Percentiles rank a stretch among this genome's conserved stretches.
These are phyloP conservation scores for Pelagophyceae sp. DNA, from an alignment of 352 stramenopile species.

Conservation along the genomic window DNA sequence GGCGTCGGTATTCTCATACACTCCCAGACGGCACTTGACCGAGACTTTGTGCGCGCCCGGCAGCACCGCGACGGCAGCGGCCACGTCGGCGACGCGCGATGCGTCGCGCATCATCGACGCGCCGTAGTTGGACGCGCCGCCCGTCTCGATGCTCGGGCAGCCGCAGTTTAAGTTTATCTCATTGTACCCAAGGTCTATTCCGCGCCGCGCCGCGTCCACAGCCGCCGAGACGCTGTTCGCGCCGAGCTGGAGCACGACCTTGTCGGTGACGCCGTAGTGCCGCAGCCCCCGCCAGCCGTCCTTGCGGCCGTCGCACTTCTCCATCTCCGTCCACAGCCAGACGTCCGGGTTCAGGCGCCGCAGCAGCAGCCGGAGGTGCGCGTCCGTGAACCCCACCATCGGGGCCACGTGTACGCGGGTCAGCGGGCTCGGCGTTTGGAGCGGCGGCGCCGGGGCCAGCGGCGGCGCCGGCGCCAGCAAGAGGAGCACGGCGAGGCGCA, in stretches of 20 bases:
- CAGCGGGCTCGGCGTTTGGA: constrained; percentile 75
- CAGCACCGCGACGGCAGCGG: too few species aligned
- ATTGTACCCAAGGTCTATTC: too few species aligned
- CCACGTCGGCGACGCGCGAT: background rate
- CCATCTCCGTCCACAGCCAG: background rate
- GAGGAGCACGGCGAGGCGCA: background rate
- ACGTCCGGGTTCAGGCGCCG: background rate
- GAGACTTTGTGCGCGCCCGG: background rate
- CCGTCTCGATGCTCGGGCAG: background rate
- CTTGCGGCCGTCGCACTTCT: background rate
- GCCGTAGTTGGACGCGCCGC: background rate
- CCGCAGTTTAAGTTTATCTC: background rate
- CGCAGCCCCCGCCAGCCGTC: too few species aligned
- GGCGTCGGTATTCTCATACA: background rate
- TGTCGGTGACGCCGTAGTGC: too few species aligned
- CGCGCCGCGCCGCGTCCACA: too few species aligned
- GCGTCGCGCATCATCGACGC: background rate
- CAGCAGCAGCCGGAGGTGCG: background rate
- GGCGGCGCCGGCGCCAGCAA: too few species aligned
- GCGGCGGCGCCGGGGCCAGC: too few species aligned
- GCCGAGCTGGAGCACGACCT: background rate
- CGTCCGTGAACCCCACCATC: background rate
- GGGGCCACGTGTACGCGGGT: constrained; percentile 39
- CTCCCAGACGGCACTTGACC: background rate
- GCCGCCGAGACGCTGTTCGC: too few species aligned